Evolutionary conservation across 176 grass and related monocot genomes (phyloP), one percentile per base, ranked within the genome.

Genomic region (Juncus inflexus): DNA sequence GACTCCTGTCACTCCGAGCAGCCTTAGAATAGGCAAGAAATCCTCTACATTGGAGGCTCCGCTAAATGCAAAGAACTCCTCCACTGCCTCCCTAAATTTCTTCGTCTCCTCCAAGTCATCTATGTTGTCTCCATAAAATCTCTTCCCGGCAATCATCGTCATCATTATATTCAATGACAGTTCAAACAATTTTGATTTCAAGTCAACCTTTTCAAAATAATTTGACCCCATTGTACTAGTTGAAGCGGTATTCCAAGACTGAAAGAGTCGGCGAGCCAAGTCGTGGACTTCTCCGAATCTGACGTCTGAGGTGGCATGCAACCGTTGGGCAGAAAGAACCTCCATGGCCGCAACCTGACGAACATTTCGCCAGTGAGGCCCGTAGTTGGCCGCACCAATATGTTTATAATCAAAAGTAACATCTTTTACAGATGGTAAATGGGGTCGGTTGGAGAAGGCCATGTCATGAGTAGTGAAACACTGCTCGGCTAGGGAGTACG

Each of bases 401-500:
- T 53, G 37, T n/a, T 60, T 7, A 28, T 40, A 53, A 39, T 57
- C 28, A 28, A 28, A 28, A 28, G 19, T 28, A 28, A 28, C 19
- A 1, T 28, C 19, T 53, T 53, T 72, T 10, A 56, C 8, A 12
- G 41, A 45, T 12, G 56, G 68, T 12, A 72, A 38, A 3, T 60
- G 53, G 12, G 53, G 37, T 38, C 76, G 56, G 35, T 61, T 78
- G 12, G 76, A 63, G 6, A 78, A 78, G 12, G 55, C 35, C 45
- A 78, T 12, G 37, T 78, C 76, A 52, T 78, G 41, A 50, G 15
- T 40, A 42, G 55, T 71, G 65, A 78, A 66, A 40, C 76, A 78
- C 65, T 70, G 56, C 35, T 78, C 65, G 13, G 76, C 76, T 2
- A 67, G 57, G 35, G 42, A 2, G 40, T 15, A 37, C 7, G 64